A percentile compares a stretch with the other conserved stretches of the same genome.
Conservation (phyloP, 108 stramenopile species). For the Nannochloropsis granulata region DNA sequence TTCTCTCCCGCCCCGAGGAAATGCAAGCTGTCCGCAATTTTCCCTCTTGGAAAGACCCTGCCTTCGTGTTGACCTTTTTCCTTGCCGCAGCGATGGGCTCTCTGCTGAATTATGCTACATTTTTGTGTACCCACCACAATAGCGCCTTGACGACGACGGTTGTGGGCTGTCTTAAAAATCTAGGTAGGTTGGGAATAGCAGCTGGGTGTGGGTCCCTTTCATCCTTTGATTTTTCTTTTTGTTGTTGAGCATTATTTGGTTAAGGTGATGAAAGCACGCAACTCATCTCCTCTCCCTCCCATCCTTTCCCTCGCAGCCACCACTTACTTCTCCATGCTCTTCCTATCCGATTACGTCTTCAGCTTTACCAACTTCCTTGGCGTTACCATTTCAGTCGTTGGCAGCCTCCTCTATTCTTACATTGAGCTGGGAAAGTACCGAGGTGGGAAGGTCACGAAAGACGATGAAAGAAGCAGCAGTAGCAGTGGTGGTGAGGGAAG, state of each 20-base stretch:
- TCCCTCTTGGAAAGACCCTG: neutral
- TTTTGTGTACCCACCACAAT: constrained; percentile 44
- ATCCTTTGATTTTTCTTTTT: too few relatives aligned
- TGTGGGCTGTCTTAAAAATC: constrained; percentile 43
- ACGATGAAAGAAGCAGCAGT: too few relatives aligned
- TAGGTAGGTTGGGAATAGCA: neutral
- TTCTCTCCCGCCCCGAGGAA: neutral
- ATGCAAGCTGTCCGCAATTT: neutral
- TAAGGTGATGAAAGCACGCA: neutral
- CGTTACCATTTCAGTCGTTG: constrained; percentile 35
- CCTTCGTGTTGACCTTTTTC: neutral
- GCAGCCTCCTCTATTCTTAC: constrained; percentile 34
- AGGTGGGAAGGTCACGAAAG: neutral
- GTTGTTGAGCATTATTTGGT: too few relatives aligned
- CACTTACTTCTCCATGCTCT: constrained; percentile 39
- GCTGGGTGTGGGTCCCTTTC: too few relatives aligned
- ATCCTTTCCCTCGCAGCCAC: constrained; percentile 22
- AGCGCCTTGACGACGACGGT: constrained; percentile 47
- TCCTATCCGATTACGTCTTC: constrained; percentile 40
- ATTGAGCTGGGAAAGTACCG: neutral
- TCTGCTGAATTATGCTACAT: constrained; percentile 44
- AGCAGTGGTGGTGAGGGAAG: too few relatives aligned
- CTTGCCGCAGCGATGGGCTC: constrained; percentile 31
- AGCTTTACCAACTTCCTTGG: constrained; percentile 33
- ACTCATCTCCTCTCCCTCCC: neutral